These are phyloP conservation scores for Geosmithia putterillii DNA, from an alignment of 2,329 filamentous ascomycete species.

Conservation along the genomic window DNA sequence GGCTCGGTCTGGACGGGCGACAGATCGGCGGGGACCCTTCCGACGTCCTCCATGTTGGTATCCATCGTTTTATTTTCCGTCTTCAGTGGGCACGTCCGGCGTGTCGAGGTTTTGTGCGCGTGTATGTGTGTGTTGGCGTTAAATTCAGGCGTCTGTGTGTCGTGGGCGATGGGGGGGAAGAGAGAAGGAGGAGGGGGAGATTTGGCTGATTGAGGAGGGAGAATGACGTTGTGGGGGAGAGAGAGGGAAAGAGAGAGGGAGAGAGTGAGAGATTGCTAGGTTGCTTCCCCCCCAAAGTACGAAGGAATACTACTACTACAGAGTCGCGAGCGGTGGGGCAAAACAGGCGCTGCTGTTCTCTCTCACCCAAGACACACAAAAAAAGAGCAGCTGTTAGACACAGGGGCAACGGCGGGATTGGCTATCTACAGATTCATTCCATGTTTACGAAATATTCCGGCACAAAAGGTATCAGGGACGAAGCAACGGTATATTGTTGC, in stretches of 20 bases:
- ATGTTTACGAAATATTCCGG: too few relatives aligned
- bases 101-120: not conserved
- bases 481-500: too few relatives aligned
- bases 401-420: not conserved
- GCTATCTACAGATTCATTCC: too few relatives aligned
- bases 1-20: constrained; percentile 65
- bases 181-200: not conserved
- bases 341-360: not conserved
- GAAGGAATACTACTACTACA: not conserved
- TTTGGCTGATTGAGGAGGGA: constrained; percentile 2
- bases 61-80: constrained; percentile 50
- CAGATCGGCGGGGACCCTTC: constrained; percentile 70
- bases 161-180: not conserved
- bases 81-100: not conserved
- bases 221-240: constrained; percentile 11
- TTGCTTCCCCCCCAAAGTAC: not conserved
- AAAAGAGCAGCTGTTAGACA: not conserved
- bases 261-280: too few relatives aligned
- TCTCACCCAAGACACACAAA: not conserved
- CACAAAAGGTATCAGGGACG: too few relatives aligned
- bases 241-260: too few relatives aligned
- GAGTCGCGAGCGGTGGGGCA: constrained; percentile 3
- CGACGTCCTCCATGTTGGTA: constrained; percentile 98
- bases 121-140: not conserved
- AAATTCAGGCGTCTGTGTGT: not conserved